Evolutionary conservation across 1,139 yeast genomes (phyloP).

Genomic region (Yamadazyma diddensiae): DNA sequence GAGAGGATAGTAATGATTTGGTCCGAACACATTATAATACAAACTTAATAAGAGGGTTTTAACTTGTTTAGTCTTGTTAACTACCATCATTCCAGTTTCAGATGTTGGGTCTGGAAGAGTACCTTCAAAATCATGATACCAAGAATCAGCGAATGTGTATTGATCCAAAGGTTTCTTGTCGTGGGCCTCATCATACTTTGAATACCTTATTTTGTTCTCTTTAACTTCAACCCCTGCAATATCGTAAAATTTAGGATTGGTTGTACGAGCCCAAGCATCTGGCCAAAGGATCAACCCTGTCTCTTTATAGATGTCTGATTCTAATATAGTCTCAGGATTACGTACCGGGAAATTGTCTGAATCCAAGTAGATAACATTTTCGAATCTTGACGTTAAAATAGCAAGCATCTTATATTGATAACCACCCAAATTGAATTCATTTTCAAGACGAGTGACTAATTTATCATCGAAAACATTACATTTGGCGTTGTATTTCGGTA

Average conservation of each 20-base stretch:
- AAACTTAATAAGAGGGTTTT: conserved; percentile 50
- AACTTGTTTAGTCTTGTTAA: conserved; percentile 51
- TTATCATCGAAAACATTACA: conserved; percentile 48
- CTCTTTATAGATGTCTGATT: conserved; percentile 35
- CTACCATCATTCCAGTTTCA: conserved; percentile 62
- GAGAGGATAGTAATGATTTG: conserved; percentile 55
- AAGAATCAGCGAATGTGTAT: conserved; percentile 32
- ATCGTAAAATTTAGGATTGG: conserved; percentile 46
- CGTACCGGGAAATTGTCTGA: conserved; percentile 64
- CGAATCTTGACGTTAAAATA: conserved; percentile 54
- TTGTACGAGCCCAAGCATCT: conserved; percentile 50
- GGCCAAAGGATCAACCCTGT: conserved; percentile 51
- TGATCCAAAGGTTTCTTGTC: conserved; percentile 28
- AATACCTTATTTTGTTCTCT: conserved; percentile 35
- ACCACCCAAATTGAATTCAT: conserved; percentile 44
- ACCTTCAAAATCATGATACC: conserved; percentile 55
- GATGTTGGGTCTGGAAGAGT: conserved; percentile 62
- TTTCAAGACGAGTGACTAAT: conserved; percentile 22
- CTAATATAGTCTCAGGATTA: conserved; percentile 51
- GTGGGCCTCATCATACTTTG: conserved; percentile 28
- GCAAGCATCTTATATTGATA: conserved; percentile 66
- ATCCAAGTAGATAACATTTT: conserved; percentile 59
- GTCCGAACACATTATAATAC: conserved; percentile 62
- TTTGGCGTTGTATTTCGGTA: conserved; percentile 52
- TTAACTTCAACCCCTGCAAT: conserved; percentile 39